phyloP scores from a whole-genome alignment of 805 yeast species.

The Deakozyma indianensis region DNA sequence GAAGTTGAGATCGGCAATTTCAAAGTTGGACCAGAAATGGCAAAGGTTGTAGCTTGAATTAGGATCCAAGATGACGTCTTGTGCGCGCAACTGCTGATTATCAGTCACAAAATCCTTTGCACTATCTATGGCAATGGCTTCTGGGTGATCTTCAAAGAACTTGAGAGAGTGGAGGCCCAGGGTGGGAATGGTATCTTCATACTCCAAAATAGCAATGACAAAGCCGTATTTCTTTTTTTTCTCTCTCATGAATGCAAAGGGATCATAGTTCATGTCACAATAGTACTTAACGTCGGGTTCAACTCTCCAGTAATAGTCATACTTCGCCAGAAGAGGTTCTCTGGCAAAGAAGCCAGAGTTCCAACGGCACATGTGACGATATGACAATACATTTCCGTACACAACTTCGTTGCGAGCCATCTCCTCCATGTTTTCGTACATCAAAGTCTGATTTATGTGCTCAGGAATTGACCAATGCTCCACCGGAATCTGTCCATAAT shows the following conservation, averaged over 20 bases:
- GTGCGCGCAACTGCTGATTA: slow-evolving; percentile 29
- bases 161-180: slow-evolving; percentile 64
- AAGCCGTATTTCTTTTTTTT: slow-evolving; percentile 75
- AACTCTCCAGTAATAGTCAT: slow-evolving; percentile 88
- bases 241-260: slow-evolving; percentile 66
- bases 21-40: slow-evolving; percentile 82
- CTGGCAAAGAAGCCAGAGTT: slow-evolving; percentile 84
- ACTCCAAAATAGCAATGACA: slow-evolving; percentile 72
- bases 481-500: slow-evolving; percentile 67
- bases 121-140: slow-evolving; percentile 50
- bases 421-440: slow-evolving; percentile 32
- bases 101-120: slow-evolving; percentile 43
- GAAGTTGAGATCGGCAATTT: slow-evolving; percentile 59
- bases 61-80: slow-evolving; percentile 24
- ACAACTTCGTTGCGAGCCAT: slow-evolving; percentile 35
- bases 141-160: slow-evolving; percentile 43
- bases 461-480: slow-evolving; percentile 75
- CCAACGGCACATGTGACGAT: slow-evolving; percentile 90
- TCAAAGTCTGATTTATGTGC: slow-evolving; percentile 46
- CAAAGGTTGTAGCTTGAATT: slow-evolving; percentile 61
- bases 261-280: slow-evolving; percentile 64
- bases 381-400: slow-evolving; percentile 52
- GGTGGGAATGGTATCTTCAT: slow-evolving; percentile 72
- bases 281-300: slow-evolving; percentile 84
- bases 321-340: slow-evolving; percentile 54